Conservation (phyloP, 2,329 filamentous ascomycete genomes). For the Pseudocercospora pini-densiflorae region DNA sequence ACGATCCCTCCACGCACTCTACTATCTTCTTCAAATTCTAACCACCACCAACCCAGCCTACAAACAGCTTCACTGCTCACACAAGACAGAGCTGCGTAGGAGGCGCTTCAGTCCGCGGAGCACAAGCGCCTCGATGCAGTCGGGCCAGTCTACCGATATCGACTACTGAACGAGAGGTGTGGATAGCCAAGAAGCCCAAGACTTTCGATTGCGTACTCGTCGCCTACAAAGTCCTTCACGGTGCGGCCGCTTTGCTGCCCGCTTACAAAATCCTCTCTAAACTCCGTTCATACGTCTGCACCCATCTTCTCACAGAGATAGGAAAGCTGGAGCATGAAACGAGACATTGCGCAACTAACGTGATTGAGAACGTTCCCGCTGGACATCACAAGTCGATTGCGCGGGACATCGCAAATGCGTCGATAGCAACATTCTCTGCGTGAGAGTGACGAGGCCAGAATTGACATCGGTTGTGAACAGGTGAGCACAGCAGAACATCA, state of each 20-base stretch:
- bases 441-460: not conserved
- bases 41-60: not conserved
- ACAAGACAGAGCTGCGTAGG: not conserved
- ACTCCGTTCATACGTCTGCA: no score
- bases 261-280: not conserved
- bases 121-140: not conserved
- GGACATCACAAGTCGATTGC: not conserved
- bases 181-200: conserved; percentile 1
- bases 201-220: not conserved
- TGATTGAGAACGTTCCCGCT: not conserved
- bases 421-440: not conserved
- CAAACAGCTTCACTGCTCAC: not conserved
- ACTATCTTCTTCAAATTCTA: not conserved
- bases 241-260: not conserved
- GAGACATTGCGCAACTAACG: not conserved
- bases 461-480: not conserved
- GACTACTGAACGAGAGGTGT: not conserved
- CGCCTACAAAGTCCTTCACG: not conserved
- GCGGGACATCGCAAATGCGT: not conserved
- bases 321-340: no score
- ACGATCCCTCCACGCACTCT: conserved; percentile 30
- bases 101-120: not conserved
- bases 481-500: not conserved
- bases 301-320: no score
- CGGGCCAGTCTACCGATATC: not conserved